Base-by-base conservation (phyloP, 192 early-diverging fungal genomes). In the Coemansia reversa region DNA sequence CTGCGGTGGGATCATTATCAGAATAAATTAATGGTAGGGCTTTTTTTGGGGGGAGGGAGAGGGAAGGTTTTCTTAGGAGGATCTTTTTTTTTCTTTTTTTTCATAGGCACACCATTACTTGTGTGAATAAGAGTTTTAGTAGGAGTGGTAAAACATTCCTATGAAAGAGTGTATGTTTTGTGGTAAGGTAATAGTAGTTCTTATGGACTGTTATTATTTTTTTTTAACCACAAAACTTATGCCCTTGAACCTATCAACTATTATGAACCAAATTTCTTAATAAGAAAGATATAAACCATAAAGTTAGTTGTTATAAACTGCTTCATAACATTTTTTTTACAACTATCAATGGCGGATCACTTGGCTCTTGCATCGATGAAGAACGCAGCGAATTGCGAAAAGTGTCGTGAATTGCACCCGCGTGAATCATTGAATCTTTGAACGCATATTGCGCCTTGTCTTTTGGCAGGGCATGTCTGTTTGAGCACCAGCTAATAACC, bases 311-410 rank as follows among this genome's bases (percentile, higher is more conserved):
- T n/a, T n/a, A n/a, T n/a, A n/a, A n/a, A 27, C 27, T 27, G 27
- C 27, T 27, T 27, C 27, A 27, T 27, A 27, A 27, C 27, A 27
- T 2, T 27, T 27, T 27, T 35, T 11, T 11, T 67, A 85, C 63
- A 85, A 85, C 84, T 84, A 85, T 82, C 69, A 71, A 70, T 84
- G 84, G 85, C 76, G 86, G 84, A 85, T 84, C 86, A 80, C 84
- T 87, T 83, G 85, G 86, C 84, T 84, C 83, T 84, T 76, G 82
- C 83, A 87, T 83, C 82, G 84, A 87, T 88, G 85, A 88, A 88
- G 86, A 88, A 86, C 85, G 86, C 82, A 88, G 85, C 85, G 84
- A 88, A 86, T 82, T 86, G 86, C 84, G 85, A 88, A 80, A 88
- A 75, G 82, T 86, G 79, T 72, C 83, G 85, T 84, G 84, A 88